A percentile compares a stretch with the other conserved stretches of the same genome.
Conservation (phyloP, 1,284 basidiomycete genomes). For the Leccinum pallidistipes region DNA sequence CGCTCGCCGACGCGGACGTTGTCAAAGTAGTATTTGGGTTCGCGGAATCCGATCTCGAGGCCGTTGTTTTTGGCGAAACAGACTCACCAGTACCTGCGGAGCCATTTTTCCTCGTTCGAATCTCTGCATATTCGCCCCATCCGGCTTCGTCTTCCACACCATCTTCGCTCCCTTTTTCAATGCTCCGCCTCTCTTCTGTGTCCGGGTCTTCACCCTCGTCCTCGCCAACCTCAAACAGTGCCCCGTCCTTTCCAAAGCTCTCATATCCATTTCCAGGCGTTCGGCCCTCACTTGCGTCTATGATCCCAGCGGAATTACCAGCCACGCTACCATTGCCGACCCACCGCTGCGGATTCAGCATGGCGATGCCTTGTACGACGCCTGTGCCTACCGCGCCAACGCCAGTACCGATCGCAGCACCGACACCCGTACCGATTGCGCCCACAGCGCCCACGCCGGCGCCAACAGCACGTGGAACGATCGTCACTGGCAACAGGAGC, state of each 20-base stretch:
- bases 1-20: conserved; percentile 1
- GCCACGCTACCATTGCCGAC: conserved; percentile 37
- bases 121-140: conserved; percentile 23
- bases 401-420: conserved; percentile 71
- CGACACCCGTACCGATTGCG: conserved; percentile 47
- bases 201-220: conserved; percentile 44
- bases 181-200: conserved; percentile 5
- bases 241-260: conserved; percentile 42
- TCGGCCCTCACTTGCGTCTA: not conserved
- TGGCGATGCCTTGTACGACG: conserved; percentile 80
- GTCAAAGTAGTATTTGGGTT: not conserved
- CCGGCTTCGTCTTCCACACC: conserved; percentile 29
- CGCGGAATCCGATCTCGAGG: not conserved
- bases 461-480: conserved; percentile 86
- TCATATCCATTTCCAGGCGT: conserved; percentile 28
- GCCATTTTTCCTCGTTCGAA: conserved; percentile 1
- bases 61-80: not conserved
- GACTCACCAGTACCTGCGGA: not conserved
- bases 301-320: conserved; percentile 30
- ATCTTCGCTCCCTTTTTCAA: conserved; percentile 4
- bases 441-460: conserved; percentile 65
- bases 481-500: conserved; percentile 90
- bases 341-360: conserved; percentile 88
- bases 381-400: conserved; percentile 62
- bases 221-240: conserved; percentile 62